Percentiles rank a stretch among this genome's conserved stretches.
phyloP scores from a whole-genome alignment of 2,329 filamentous ascomycete species.

The Elsinoe necatrix region DNA sequence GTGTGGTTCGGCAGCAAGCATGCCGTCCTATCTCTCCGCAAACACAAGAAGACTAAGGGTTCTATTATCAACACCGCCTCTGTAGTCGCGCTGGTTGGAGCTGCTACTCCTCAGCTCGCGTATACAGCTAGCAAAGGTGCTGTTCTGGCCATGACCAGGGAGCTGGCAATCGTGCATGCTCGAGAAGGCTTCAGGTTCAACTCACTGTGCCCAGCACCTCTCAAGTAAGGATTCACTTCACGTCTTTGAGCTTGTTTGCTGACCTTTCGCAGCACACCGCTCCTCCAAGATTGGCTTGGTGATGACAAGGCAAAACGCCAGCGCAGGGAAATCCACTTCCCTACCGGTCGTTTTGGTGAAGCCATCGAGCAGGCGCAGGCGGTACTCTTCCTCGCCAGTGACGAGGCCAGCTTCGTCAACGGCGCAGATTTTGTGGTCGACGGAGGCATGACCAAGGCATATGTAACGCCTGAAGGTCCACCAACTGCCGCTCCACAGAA shows the following conservation, averaged over 20 bases:
- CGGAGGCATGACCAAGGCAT: slow-evolving; percentile 89
- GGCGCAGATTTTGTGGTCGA: slow-evolving; percentile 91
- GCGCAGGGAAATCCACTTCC: slow-evolving; percentile 83
- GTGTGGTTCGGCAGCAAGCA: slow-evolving; percentile 97
- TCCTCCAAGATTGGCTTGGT: slow-evolving; percentile 88
- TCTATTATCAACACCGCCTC: slow-evolving; percentile 90
- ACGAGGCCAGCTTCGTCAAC: slow-evolving; percentile 85
- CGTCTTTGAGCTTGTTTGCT: background rate
- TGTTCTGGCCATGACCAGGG: slow-evolving; percentile 79
- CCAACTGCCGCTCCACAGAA: slow-evolving; percentile 43
- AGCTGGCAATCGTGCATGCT: slow-evolving; percentile 86
- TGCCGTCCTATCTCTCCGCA: slow-evolving; percentile 71
- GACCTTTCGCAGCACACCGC: slow-evolving; percentile 53
- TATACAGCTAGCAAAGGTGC: slow-evolving; percentile 94
- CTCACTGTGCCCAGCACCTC: slow-evolving; percentile 75
- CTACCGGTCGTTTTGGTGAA: slow-evolving; percentile 79
- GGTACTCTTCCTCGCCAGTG: slow-evolving; percentile 76
- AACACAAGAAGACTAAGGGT: slow-evolving; percentile 66
- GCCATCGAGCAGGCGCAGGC: slow-evolving; percentile 89
- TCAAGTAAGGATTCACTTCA: slow-evolving; percentile 51
- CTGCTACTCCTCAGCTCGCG: slow-evolving; percentile 79
- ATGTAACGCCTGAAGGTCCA: slow-evolving; percentile 57
- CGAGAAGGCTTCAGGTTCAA: slow-evolving; percentile 88
- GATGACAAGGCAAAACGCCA: slow-evolving; percentile 74
- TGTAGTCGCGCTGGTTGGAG: slow-evolving; percentile 78